Evolutionary conservation across 2,329 filamentous ascomycete species (phyloP).

Genomic region (Plectosphaerella plurivora): DNA sequence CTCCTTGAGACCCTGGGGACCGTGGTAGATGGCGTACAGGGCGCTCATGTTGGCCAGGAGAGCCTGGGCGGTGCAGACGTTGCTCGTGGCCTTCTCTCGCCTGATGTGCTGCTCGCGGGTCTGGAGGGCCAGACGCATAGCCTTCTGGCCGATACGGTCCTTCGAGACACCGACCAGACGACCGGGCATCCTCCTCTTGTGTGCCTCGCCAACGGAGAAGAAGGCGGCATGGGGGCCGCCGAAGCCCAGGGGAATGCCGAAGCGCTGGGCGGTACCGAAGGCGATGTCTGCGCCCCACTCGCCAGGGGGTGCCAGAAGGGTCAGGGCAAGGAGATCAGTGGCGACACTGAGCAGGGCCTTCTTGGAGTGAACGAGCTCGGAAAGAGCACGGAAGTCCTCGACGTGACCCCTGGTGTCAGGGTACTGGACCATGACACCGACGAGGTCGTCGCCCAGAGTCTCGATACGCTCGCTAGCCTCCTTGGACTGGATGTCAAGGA

Average conservation of each 20-base stretch:
- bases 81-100: conserved; percentile 94
- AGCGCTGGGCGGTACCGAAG: conserved; percentile 86
- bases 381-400: conserved; percentile 68
- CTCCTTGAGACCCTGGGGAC: conserved; percentile 73
- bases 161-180: conserved; percentile 88
- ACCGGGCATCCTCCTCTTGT: conserved; percentile 92
- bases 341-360: conserved; percentile 81
- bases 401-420: conserved; percentile 84
- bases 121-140: conserved; percentile 80
- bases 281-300: conserved; percentile 95
- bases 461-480: conserved; percentile 60
- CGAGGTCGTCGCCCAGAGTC: conserved; percentile 72
- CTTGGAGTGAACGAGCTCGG: conserved; percentile 71
- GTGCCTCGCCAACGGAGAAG: conserved; percentile 85
- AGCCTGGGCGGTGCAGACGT: conserved; percentile 94
- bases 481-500: conserved; percentile 66
- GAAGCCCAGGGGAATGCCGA: conserved; percentile 87
- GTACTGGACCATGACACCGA: conserved; percentile 93
- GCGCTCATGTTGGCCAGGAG: conserved; percentile 93
- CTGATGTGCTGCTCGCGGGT: conserved; percentile 95
- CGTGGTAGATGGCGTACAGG: conserved; percentile 92
- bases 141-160: conserved; percentile 76
- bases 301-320: conserved; percentile 80
- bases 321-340: conserved; percentile 84
- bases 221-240: conserved; percentile 96